Evolutionary conservation across 169 alveolate species (phyloP).

Genomic region (Fabrea salina): DNA sequence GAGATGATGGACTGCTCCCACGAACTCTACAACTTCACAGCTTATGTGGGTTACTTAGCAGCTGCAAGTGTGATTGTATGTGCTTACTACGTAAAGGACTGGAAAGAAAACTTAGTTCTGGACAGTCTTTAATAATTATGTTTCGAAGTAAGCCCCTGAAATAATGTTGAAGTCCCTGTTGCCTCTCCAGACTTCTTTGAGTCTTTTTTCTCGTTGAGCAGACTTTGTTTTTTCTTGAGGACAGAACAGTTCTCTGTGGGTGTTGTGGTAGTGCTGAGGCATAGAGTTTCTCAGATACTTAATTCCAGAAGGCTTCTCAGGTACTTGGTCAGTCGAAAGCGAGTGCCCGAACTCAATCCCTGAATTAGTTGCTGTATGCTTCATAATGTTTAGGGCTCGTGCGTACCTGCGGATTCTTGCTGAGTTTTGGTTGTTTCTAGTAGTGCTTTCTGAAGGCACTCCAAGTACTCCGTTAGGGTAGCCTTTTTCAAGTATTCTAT

Average conservation of each 20-base stretch:
- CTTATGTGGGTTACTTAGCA: constrained; percentile 7
- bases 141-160: constrained; percentile 24
- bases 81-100: not conserved
- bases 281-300: not conserved
- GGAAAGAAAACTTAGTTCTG: not conserved
- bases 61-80: not conserved
- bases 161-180: constrained; percentile 15
- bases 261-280: constrained; percentile 20
- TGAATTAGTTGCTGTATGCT: not conserved
- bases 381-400: not conserved
- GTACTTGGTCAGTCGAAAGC: not conserved
- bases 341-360: not conserved
- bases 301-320: constrained; percentile 6
- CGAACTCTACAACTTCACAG: not conserved
- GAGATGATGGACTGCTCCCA: not conserved
- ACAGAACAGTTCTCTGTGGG: not conserved
- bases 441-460: constrained; percentile 5
- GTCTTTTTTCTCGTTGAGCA: not conserved
- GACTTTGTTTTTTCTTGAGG: not conserved
- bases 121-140: not conserved
- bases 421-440: not conserved
- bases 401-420: not conserved
- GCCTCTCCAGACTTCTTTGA: constrained; percentile 22
- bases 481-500: constrained; percentile 3
- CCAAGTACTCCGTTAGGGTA: constrained; percentile 19